Percentiles rank a stretch among this genome's conserved stretches.
These are phyloP conservation scores for Nevesoporus exiguus DNA, from an alignment of 768 basidiomycete genomes.

Conservation along the genomic window DNA sequence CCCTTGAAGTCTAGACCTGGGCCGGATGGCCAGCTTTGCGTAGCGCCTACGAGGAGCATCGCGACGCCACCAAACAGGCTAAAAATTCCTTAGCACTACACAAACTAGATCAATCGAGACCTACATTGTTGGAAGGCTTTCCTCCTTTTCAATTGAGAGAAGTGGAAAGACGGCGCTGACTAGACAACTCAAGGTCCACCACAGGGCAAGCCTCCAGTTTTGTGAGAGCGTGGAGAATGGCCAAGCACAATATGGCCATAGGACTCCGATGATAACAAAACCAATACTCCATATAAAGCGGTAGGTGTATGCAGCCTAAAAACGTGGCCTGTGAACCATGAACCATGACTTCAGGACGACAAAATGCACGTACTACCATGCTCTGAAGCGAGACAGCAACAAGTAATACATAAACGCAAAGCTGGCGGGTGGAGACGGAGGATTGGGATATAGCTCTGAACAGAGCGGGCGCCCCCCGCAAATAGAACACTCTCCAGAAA, in stretches of 20 bases:
- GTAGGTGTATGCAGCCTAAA: conserved; percentile 66
- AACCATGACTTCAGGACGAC: not conserved
- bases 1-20: not conserved
- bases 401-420: conserved; percentile 29
- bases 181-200: conserved; percentile 52
- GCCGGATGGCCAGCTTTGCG: conserved; percentile 12
- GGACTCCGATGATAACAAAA: conserved; percentile 52
- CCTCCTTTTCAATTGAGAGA: conserved; percentile 67
- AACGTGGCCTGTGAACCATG: conserved; percentile 4
- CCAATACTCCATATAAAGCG: conserved; percentile 72
- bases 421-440: conserved; percentile 20
- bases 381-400: conserved; percentile 49
- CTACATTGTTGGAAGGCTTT: conserved; percentile 59
- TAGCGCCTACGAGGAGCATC: conserved; percentile 39
- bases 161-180: conserved; percentile 66
- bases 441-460: conserved; percentile 14
- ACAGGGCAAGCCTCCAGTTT: conserved; percentile 26
- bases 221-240: conserved; percentile 29
- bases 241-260: conserved; percentile 66
- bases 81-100: conserved; percentile 8
- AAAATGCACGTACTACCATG: conserved; percentile 62
- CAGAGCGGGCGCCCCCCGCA: conserved; percentile 22
- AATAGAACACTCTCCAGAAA: conserved; percentile 65
- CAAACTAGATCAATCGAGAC: conserved; percentile 20
- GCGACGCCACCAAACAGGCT: conserved; percentile 48